Evolutionary conservation across 805 yeast genomes (phyloP).

Genomic region (Spathaspora sp.): DNA sequence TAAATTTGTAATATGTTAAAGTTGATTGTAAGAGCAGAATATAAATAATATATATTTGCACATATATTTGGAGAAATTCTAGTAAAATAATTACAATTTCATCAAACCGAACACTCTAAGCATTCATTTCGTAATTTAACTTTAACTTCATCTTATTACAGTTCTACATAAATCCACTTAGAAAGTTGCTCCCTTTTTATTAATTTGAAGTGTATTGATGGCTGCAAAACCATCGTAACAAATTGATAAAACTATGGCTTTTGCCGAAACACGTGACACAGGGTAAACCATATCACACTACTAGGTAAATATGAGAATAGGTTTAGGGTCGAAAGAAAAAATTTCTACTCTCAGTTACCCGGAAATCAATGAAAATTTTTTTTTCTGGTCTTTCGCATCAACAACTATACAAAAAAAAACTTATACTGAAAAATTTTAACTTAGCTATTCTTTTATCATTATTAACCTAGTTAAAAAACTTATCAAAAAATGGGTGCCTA

Average conservation of each 20-base stretch:
- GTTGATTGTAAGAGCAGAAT: too few species aligned
- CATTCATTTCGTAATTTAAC: too few species aligned
- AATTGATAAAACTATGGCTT: too few species aligned
- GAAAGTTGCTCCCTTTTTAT: too few species aligned
- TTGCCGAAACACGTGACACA: too few species aligned
- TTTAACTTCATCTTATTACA: too few species aligned
- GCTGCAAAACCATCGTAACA: neutral
- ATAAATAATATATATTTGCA: too few species aligned
- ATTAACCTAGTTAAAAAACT: slow-evolving; percentile 5
- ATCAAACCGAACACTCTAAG: too few species aligned
- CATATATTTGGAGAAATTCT: too few species aligned
- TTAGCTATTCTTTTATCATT: neutral
- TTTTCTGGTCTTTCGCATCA: neutral
- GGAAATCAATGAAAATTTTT: neutral
- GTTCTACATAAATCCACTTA: too few species aligned
- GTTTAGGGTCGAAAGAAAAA: neutral
- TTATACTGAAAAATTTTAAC: slow-evolving; percentile 3
- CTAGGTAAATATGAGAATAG: neutral
- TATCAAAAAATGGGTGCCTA: slow-evolving; percentile 91
- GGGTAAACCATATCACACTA: neutral
- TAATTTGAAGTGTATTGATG: neutral
- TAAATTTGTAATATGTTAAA: too few species aligned
- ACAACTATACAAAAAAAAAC: neutral
- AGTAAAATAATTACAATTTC: too few species aligned
- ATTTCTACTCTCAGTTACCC: neutral